Percentiles rank a stretch among this genome's conserved stretches.
Conservation (phyloP, 2,329 filamentous ascomycete species). For the Trichoderma sp. region DNA sequence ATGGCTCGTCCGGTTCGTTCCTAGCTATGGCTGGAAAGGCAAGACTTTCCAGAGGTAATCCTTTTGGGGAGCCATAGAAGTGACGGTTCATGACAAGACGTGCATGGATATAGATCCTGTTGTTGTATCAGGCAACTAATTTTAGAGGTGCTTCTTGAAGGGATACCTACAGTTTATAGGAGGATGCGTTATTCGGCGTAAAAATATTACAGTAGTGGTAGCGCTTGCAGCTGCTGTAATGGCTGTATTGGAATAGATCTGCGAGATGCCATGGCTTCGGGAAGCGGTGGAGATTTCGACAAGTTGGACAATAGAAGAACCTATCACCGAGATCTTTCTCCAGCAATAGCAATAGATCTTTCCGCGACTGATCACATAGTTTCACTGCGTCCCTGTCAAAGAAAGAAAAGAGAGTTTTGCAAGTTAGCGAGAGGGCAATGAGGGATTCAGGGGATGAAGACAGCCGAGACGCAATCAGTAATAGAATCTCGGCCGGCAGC, state of each 20-base stretch:
- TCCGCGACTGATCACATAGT: neutral
- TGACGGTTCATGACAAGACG: neutral
- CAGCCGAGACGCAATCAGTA: neutral
- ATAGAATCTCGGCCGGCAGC: neutral
- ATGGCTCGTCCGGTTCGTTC: neutral
- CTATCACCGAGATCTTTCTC: neutral
- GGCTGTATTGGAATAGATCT: neutral
- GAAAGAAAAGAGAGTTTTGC: neutral
- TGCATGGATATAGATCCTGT: neutral
- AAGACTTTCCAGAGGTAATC: neutral
- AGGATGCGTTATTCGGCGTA: neutral
- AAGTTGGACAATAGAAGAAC: neutral
- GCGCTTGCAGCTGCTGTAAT: neutral
- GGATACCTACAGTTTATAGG: neutral
- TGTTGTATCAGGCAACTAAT: neutral
- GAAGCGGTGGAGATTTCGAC: neutral
- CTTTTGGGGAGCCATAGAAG: neutral
- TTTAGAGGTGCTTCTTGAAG: too few species aligned
- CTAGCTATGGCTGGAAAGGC: neutral
- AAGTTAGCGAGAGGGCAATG: neutral
- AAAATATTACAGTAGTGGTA: neutral
- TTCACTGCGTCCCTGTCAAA: neutral
- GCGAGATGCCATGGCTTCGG: neutral
- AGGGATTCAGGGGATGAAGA: neutral
- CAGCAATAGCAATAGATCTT: neutral